Evolutionary conservation across 2,329 filamentous ascomycete species (phyloP), one percentile per base, ranked within the genome.

Genomic region (Epichloe typhina): DNA sequence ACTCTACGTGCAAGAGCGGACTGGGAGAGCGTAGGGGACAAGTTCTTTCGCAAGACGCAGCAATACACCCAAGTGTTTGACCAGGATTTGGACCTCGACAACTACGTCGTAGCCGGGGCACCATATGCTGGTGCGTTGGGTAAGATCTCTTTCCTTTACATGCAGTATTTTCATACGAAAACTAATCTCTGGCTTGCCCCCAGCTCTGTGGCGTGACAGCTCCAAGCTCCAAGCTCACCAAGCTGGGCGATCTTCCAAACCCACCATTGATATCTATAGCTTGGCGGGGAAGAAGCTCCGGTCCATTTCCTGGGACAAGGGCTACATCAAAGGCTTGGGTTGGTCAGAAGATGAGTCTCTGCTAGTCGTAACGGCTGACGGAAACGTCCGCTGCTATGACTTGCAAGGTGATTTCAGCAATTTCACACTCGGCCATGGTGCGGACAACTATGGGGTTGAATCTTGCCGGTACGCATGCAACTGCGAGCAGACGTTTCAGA

Each of bases 271-370:
- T 64, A 82, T 98, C 50, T 96, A 96, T 73, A 95, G 87, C 63
- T 91, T 85, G 66, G 84, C 93, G 11, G 93, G 93, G 50, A 93
- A 89, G 72, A 80, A 88, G 52, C 84, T 98, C 55, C 83, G 84
- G 60, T 82, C 80, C 63, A 88, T 96, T 57, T 80, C 85, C 64
- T 97, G 91, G 90, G 91, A 97, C 60, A 88, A 90, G 69, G 88
- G 88, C 44, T 74, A 82, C 3, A 87, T 98, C 62, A 86, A 84
- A 65, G 89, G 88, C 2, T 75, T 98, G 19, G 93, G 93, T 36
- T 98, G 93, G 93, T 95, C 90, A 19, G 91, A 95, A 61, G 88
- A 96, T 57, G 93, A 98, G 73, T 85, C 86, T 63, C 76, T 98
- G 45, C 72, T 98, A 4, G 85, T 96, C 0, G 82, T 97, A 48